Percentiles rank a stretch among this genome's conserved stretches.
Conservation (phyloP, 2,329 filamentous ascomycete species). For the Claviceps cyperi region DNA sequence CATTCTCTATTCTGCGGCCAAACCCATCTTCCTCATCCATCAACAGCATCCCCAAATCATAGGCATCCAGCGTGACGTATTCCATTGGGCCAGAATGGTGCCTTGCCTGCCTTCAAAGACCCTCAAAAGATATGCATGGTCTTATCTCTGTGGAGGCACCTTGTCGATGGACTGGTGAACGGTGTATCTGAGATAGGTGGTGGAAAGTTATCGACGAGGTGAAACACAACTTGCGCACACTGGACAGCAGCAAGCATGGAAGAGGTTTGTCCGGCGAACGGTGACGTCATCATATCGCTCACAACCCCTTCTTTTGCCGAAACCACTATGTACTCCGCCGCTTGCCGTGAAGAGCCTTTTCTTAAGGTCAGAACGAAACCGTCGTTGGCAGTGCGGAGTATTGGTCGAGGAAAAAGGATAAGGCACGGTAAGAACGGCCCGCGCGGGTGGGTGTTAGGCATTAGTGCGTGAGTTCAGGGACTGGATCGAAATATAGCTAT, state of each 20-base stretch:
- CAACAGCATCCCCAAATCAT: no score
- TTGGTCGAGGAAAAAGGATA: slow-evolving; percentile 31
- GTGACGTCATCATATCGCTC: slow-evolving; percentile 30
- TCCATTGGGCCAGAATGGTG: no score
- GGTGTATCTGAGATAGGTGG: no score
- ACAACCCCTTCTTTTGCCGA: slow-evolving; percentile 36
- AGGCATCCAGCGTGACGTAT: no score
- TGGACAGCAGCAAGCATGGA: slow-evolving; percentile 28
- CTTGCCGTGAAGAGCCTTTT: slow-evolving; percentile 28
- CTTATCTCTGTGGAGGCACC: no score
- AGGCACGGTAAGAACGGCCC: not conserved
- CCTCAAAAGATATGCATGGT: no score
- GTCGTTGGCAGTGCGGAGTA: slow-evolving; percentile 38
- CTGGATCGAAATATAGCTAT: not conserved
- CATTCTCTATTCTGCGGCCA: no score
- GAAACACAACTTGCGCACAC: slow-evolving; percentile 22
- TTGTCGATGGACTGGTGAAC: no score
- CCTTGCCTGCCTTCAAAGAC: no score
- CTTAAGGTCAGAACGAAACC: slow-evolving; percentile 34
- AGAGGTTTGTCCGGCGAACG: slow-evolving; percentile 28
- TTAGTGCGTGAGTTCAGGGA: not conserved
- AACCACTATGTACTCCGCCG: slow-evolving; percentile 19
- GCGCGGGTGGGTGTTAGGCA: not conserved
- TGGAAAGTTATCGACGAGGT: slow-evolving; percentile 17
- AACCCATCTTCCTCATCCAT: no score